Evolutionary conservation across 352 stramenopile genomes (phyloP).

Genomic region (Globisporangium sylvaticum): DNA sequence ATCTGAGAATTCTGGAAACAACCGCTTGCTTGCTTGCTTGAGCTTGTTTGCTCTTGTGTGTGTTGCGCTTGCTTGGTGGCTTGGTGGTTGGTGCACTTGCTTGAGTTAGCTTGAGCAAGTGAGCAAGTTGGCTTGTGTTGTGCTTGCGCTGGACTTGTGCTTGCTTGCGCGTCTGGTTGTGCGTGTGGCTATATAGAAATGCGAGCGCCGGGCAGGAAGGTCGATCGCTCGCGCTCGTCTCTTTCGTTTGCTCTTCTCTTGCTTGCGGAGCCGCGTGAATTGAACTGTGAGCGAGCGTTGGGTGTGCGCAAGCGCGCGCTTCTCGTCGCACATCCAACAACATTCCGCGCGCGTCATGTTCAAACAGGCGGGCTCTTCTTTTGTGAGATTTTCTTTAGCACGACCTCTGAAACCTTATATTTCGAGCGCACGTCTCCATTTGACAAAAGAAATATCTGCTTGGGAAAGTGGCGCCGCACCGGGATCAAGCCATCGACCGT

Average conservation of each 20-base stretch:
- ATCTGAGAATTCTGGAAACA: background rate
- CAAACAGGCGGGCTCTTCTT: background rate
- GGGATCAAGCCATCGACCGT: background rate
- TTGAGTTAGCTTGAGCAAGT: background rate
- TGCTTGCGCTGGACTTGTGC: background rate
- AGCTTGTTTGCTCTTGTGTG: background rate
- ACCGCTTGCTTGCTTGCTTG: background rate
- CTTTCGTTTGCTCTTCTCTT: background rate
- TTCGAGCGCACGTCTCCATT: background rate
- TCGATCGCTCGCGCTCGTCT: constrained; percentile 2
- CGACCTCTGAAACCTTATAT: constrained; percentile 3
- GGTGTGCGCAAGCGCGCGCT: background rate
- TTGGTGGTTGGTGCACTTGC: background rate
- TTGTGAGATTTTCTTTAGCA: background rate
- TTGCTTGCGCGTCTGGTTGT: background rate
- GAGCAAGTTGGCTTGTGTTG: background rate
- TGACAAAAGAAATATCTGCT: background rate
- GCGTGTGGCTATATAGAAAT: constrained; percentile 3
- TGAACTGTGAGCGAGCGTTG: constrained; percentile 1
- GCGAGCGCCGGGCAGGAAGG: background rate
- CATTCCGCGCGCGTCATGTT: background rate
- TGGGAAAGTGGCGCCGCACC: background rate
- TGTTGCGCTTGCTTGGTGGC: background rate
- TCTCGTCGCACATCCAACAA: constrained; percentile 3
- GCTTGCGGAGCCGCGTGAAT: background rate